Conservation (phyloP, 371 early-diverging fungal species). For the Mortierella sp. region DNA sequence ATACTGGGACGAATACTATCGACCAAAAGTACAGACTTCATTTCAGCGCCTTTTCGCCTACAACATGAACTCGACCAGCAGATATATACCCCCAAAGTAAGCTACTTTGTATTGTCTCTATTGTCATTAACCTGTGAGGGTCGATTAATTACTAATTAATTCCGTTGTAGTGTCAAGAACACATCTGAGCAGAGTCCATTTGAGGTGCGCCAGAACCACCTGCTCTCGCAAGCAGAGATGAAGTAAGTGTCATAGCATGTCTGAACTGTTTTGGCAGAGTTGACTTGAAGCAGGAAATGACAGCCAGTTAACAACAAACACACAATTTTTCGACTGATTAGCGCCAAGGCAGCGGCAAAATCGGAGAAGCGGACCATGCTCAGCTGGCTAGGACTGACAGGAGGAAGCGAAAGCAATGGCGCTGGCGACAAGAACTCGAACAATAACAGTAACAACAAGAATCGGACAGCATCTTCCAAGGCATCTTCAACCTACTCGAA, state of each 20-base stretch:
- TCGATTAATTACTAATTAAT: neutral
- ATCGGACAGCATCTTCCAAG: neutral
- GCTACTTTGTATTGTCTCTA: neutral
- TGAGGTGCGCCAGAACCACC: constrained; percentile 41
- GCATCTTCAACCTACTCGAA: constrained; percentile 17
- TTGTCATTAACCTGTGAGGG: neutral
- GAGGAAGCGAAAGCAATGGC: constrained; percentile 10
- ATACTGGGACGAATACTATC: constrained; percentile 88
- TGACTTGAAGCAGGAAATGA: neutral
- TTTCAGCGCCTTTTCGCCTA: constrained; percentile 83
- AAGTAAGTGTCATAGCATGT: constrained; percentile 25
- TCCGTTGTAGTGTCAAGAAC: constrained; percentile 25
- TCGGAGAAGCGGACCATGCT: constrained; percentile 50
- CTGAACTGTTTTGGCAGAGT: no score
- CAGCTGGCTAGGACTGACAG: constrained; percentile 40
- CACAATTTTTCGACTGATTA: neutral
- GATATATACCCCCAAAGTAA: constrained; percentile 66
- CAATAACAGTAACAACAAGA: constrained; percentile 16
- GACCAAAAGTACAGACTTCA: constrained; percentile 79
- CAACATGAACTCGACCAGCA: constrained; percentile 88
- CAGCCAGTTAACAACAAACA: neutral
- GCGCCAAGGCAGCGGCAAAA: constrained; percentile 41
- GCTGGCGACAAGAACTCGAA: neutral
- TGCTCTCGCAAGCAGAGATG: constrained; percentile 41
- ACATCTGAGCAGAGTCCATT: constrained; percentile 51